These are phyloP conservation scores for Oryza meyeriana DNA, from an alignment of 176 grass and related monocot genomes.

Conservation along the genomic window DNA sequence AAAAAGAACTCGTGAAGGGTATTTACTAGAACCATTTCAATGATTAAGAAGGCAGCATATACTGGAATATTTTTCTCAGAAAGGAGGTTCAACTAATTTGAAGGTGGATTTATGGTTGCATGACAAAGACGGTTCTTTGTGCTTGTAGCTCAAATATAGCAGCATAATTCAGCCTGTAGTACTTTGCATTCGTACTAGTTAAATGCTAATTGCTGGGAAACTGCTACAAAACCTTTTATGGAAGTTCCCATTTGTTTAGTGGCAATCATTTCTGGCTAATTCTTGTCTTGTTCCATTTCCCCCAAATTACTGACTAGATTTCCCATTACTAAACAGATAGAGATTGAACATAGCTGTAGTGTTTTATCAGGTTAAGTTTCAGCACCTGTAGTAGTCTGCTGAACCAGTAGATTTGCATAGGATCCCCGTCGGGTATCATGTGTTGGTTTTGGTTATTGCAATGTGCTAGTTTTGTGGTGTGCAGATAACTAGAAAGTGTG, in stretches of 20 bases:
- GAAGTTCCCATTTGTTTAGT: background rate
- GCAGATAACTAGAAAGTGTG: background rate
- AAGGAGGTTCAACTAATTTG: background rate
- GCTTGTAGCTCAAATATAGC: conserved; percentile 13
- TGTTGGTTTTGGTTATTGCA: background rate
- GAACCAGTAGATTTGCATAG: background rate
- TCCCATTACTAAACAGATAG: background rate
- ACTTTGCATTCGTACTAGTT: background rate
- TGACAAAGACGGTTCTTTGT: conserved; percentile 7
- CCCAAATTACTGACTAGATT: background rate
- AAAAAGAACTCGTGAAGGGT: background rate
- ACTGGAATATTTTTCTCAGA: background rate
- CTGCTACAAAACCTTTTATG: background rate
- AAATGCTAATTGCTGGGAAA: background rate
- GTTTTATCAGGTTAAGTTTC: background rate
- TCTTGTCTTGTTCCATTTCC: background rate
- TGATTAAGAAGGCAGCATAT: background rate
- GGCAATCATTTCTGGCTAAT: background rate
- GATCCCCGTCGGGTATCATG: background rate
- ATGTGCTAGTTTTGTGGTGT: background rate
- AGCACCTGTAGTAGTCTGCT: background rate
- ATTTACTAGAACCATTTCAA: background rate
- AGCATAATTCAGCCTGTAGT: background rate
- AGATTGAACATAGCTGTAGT: background rate
- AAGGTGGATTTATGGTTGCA: background rate